phyloP scores from a whole-genome alignment of 768 basidiomycete genomes.

The Collybia mongolica region DNA sequence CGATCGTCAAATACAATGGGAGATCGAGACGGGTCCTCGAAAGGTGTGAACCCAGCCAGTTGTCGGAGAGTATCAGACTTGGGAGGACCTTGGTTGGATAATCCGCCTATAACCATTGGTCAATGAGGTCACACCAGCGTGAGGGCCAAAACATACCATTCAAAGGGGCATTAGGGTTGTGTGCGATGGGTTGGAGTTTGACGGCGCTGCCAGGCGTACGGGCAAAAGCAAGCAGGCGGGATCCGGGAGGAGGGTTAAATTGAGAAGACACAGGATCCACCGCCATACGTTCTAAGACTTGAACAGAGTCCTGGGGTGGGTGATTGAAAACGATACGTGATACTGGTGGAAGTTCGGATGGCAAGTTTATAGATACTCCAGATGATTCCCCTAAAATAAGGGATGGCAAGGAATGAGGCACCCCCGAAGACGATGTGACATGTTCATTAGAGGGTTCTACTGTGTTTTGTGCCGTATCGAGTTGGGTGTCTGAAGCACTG shows the following conservation, averaged over 20 bases:
- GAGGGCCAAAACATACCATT: constrained; percentile 21
- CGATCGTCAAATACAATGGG: constrained; percentile 20
- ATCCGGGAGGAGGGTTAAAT: constrained; percentile 50
- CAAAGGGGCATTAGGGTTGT: constrained; percentile 12
- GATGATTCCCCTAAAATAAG: no score
- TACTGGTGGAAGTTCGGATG: background rate
- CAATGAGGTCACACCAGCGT: background rate
- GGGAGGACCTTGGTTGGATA: constrained; percentile 10
- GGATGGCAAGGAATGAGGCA: background rate
- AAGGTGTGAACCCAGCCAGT: constrained; percentile 50
- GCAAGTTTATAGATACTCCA: background rate
- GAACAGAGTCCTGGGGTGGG: background rate
- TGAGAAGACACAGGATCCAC: constrained; percentile 17
- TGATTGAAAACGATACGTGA: background rate
- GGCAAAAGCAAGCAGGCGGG: constrained; percentile 49
- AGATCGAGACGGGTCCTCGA: constrained; percentile 47
- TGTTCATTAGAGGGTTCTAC: no score
- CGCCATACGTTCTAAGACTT: constrained; percentile 4
- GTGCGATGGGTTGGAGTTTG: constrained; percentile 23
- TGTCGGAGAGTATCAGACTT: constrained; percentile 28
- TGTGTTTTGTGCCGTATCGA: no score
- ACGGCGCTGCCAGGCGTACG: constrained; percentile 23
- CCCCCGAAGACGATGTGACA: no score
- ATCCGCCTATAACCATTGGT: background rate
- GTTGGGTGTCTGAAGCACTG: no score